Evolutionary conservation across 257 asterid species (phyloP).

Genomic region (Nicotiana noctiflora): DNA sequence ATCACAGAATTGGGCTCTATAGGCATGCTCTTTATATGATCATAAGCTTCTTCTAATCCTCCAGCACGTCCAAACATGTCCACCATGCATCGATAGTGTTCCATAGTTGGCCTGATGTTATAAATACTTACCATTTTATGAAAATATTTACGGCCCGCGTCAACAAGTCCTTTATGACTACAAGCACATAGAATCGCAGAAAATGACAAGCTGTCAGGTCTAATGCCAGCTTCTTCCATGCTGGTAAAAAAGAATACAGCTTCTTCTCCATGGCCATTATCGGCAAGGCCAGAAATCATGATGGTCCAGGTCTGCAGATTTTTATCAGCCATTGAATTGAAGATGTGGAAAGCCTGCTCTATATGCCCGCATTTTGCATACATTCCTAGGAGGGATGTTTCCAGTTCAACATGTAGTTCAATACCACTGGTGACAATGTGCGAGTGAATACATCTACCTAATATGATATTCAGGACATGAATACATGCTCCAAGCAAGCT

Average conservation of each 20-base stretch:
- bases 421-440: constrained; percentile 36
- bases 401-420: constrained; percentile 42
- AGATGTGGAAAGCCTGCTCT: constrained; percentile 45
- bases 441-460: constrained; percentile 54
- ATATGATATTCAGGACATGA: constrained; percentile 41
- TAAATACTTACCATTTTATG: constrained; percentile 43
- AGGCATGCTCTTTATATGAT: constrained; percentile 45
- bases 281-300: constrained; percentile 64
- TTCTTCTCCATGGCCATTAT: constrained; percentile 49
- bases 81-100: constrained; percentile 75
- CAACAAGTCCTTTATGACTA: constrained; percentile 58
- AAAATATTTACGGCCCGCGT: constrained; percentile 41
- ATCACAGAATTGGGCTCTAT: constrained; percentile 54
- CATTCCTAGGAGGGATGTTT: constrained; percentile 60
- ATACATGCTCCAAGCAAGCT: constrained; percentile 63
- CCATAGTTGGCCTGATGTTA: constrained; percentile 55
- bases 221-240: constrained; percentile 52
- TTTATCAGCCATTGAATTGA: constrained; percentile 29
- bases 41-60: constrained; percentile 57
- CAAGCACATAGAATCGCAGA: constrained; percentile 63
- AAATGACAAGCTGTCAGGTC: constrained; percentile 49
- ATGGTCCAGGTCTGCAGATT: constrained; percentile 62
- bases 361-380: constrained; percentile 56
- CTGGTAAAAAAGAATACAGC: constrained; percentile 44
- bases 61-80: constrained; percentile 71